Percentiles rank a stretch among this genome's conserved stretches.
phyloP scores from a whole-genome alignment of 345 rosid genomes.

The Populus alba region DNA sequence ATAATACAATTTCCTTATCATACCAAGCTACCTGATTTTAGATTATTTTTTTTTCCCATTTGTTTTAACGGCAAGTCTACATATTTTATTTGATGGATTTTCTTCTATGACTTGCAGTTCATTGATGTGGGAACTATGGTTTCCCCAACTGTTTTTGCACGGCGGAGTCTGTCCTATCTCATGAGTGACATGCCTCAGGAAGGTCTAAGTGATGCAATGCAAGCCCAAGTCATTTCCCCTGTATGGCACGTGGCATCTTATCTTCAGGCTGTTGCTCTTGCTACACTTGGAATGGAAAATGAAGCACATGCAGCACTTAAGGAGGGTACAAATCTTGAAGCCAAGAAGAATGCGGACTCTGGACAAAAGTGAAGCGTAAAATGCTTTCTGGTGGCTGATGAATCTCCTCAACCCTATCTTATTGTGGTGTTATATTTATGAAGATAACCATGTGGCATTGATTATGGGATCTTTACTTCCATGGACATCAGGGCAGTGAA shows the following conservation, averaged over 20 bases:
- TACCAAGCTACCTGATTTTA: neutral
- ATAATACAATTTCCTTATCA: neutral
- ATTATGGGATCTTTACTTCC: conserved; percentile 8
- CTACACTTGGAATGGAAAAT: conserved; percentile 59
- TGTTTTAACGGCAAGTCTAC: neutral
- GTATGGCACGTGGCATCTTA: conserved; percentile 86
- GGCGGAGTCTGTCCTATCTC: conserved; percentile 75
- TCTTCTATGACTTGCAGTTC: conserved; percentile 47
- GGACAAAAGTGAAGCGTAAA: conserved; percentile 23
- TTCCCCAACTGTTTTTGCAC: conserved; percentile 80
- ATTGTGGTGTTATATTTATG: neutral
- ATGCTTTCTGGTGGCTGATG: neutral
- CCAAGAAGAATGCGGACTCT: conserved; percentile 34
- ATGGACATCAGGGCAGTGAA: neutral
- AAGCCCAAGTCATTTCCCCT: conserved; percentile 83
- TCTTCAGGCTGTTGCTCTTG: conserved; percentile 75
- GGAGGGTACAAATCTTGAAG: conserved; percentile 73
- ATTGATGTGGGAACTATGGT: conserved; percentile 77
- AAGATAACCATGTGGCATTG: conserved; percentile 5
- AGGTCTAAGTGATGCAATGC: conserved; percentile 76
- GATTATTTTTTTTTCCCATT: neutral
- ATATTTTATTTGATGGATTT: neutral
- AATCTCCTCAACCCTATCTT: neutral
- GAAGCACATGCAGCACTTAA: conserved; percentile 71
- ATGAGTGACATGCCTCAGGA: conserved; percentile 78